phyloP scores from a whole-genome alignment of 2,329 filamentous ascomycete species.

The Aspergillus puulaauensis region DNA sequence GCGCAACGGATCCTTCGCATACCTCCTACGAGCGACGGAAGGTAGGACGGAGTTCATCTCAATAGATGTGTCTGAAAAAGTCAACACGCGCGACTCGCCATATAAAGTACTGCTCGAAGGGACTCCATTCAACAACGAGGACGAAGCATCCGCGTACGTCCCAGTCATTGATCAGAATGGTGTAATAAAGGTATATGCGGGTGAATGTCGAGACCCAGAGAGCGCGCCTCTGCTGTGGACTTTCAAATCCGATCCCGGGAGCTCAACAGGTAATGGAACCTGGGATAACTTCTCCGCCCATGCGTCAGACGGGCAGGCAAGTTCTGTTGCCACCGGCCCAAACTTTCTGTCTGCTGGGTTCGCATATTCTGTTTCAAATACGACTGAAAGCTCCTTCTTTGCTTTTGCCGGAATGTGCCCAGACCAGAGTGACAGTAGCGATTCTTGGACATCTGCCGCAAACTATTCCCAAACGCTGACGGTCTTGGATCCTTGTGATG shows the following conservation, averaged over 20 bases:
- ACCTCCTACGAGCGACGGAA: conserved; percentile 65
- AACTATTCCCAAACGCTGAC: conserved; percentile 82
- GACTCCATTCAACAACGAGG: conserved; percentile 32
- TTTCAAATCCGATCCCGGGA: conserved; percentile 53
- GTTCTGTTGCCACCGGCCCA: conserved; percentile 41
- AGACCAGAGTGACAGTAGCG: conserved; percentile 38
- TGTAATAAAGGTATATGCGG: conserved; percentile 70
- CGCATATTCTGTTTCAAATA: conserved; percentile 62
- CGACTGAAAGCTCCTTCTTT: conserved; percentile 57
- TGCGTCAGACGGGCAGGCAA: conserved; percentile 34
- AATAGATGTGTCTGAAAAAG: conserved; percentile 62
- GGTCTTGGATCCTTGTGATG: conserved; percentile 44
- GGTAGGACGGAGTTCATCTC: conserved; percentile 57
- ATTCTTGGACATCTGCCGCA: conserved; percentile 66
- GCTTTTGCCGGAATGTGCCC: conserved; percentile 92
- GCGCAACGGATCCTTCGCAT: conserved; percentile 58
- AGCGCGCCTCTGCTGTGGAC: conserved; percentile 64
- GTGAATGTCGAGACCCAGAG: conserved; percentile 63
- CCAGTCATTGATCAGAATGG: conserved; percentile 67
- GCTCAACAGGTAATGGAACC: conserved; percentile 50
- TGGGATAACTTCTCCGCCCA: conserved; percentile 51
- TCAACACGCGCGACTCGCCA: conserved; percentile 50
- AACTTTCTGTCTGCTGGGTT: conserved; percentile 63
- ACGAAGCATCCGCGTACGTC: conserved; percentile 64
- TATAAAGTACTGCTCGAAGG: conserved; percentile 29